A percentile compares a stretch with the other conserved stretches of the same genome.
Evolutionary conservation across 257 asterid species (phyloP).

Genomic region (Phtheirospermum japonicum): DNA sequence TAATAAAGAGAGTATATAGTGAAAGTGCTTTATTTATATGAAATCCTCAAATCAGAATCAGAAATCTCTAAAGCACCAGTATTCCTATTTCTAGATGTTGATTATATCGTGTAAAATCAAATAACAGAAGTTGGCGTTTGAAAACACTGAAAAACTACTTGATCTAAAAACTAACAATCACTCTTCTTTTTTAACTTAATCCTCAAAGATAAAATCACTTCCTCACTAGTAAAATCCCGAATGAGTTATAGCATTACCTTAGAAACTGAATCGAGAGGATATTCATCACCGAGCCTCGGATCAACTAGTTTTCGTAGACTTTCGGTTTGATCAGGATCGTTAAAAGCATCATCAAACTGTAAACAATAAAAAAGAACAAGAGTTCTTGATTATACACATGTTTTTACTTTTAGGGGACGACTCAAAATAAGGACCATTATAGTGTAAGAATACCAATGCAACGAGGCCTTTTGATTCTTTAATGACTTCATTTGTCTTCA

Average conservation of each 20-base stretch:
- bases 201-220: too few species aligned
- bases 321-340: constrained; percentile 48
- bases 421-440: constrained; percentile 6
- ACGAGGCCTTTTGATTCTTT: constrained; percentile 74
- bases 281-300: constrained; percentile 64
- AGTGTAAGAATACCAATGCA: constrained; percentile 49
- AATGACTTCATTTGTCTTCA: constrained; percentile 49
- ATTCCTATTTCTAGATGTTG: background rate
- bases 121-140: background rate
- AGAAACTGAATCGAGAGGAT: constrained; percentile 57
- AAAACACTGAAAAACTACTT: background rate
- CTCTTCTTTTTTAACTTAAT: too few species aligned
- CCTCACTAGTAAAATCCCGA: background rate
- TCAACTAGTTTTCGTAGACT: constrained; percentile 57
- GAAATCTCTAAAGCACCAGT: too few species aligned
- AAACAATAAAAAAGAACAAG: background rate
- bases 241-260: constrained; percentile 42
- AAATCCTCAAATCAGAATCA: too few species aligned
- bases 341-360: constrained; percentile 73
- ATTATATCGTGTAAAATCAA: background rate
- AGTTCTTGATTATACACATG: background rate
- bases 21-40: too few species aligned
- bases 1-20: too few species aligned
- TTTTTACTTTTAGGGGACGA: background rate
- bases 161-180: background rate